A percentile compares a stretch with the other conserved stretches of the same genome.
These are phyloP conservation scores for Porcisia hertigi DNA, from an alignment of 208 protist species.

Conservation along the genomic window DNA sequence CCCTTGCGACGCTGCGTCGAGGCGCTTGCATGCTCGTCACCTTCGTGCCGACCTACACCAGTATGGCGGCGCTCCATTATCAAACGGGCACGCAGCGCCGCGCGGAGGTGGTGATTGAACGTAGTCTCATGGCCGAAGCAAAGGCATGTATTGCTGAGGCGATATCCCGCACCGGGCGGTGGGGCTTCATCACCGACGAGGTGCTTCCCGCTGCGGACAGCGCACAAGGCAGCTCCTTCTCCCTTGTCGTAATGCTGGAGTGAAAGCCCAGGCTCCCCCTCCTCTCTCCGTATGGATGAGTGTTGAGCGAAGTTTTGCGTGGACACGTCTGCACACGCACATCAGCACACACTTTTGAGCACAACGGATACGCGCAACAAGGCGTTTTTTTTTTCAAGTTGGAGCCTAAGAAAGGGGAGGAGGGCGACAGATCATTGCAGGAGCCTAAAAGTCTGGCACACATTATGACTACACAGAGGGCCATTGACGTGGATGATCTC, in stretches of 20 bases:
- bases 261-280: constrained; percentile 12
- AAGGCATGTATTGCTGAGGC: constrained; percentile 58
- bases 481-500: no score
- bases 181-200: constrained; percentile 71
- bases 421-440: no score
- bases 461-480: no score
- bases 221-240: constrained; percentile 57
- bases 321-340: not conserved
- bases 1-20: constrained; percentile 40
- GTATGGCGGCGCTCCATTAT: constrained; percentile 41
- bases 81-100: constrained; percentile 39
- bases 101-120: constrained; percentile 48
- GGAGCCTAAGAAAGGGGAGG: no score
- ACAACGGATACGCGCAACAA: no score
- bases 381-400: no score
- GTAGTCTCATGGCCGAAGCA: constrained; percentile 30
- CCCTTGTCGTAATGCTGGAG: constrained; percentile 58
- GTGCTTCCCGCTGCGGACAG: constrained; percentile 68
- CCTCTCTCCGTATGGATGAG: not conserved
- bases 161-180: constrained; percentile 52
- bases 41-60: constrained; percentile 47
- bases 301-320: no score
- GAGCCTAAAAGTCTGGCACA: no score
- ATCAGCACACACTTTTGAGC: no score
- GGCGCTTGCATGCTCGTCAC: constrained; percentile 55